Evolutionary conservation across 345 rosid genomes (phyloP).

Genomic region (Melaleuca alternifolia): DNA sequence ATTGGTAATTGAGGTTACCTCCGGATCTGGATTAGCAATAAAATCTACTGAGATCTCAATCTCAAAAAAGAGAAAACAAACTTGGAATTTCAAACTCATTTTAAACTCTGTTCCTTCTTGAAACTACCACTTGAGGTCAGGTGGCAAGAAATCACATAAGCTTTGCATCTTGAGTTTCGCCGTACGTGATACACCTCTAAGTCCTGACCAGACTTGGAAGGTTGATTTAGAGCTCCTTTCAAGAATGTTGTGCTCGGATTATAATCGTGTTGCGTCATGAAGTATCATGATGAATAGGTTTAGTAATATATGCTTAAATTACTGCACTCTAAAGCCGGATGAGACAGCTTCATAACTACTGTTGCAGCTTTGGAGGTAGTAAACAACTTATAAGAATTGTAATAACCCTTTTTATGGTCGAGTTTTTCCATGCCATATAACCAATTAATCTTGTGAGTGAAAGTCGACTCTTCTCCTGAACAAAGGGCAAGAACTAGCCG

Average conservation of each 20-base stretch:
- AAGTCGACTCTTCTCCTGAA: neutral
- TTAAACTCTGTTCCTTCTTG: no score
- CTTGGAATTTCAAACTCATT: neutral
- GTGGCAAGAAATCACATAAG: neutral
- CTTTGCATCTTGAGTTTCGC: neutral
- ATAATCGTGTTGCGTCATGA: no score
- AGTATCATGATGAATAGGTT: neutral
- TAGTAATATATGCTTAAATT: neutral
- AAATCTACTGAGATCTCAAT: neutral
- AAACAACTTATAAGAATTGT: fast-evolving
- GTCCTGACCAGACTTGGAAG: neutral
- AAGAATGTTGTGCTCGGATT: neutral
- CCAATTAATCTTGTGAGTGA: neutral
- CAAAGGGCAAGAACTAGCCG: neutral
- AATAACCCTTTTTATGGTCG: neutral
- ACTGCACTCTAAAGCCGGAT: neutral
- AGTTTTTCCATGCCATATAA: neutral
- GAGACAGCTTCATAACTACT: neutral
- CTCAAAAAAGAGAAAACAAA: no score
- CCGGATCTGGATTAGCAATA: neutral
- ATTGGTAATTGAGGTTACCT: neutral
- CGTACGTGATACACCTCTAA: neutral
- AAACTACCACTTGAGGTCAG: neutral
- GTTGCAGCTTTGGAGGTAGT: neutral
- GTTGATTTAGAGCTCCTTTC: neutral